Conservation (phyloP, 495 filamentous ascomycete species). For the Aspergillus saccharolyticus region DNA sequence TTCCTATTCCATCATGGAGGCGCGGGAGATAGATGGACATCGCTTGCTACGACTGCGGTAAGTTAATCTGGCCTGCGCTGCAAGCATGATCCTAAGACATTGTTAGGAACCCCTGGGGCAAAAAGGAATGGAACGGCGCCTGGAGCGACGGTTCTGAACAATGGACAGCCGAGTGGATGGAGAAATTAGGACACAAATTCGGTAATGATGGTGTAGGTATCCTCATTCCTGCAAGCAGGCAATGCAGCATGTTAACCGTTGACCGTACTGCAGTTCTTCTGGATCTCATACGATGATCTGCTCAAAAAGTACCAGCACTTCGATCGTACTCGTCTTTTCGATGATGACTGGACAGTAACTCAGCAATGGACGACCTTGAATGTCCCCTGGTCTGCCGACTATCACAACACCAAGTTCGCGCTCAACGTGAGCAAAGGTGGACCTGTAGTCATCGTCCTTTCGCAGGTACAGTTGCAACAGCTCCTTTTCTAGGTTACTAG, state of each 20-base stretch:
- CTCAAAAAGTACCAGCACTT: conserved; percentile 78
- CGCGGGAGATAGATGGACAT: conserved; percentile 68
- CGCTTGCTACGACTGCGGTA: conserved; percentile 67
- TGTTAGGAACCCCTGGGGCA: conserved; percentile 78
- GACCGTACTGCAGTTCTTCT: conserved; percentile 46
- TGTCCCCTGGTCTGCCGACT: conserved; percentile 82
- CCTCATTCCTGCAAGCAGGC: not conserved
- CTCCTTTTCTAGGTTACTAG: no score
- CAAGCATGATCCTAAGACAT: conserved; percentile 12
- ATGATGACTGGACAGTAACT: conserved; percentile 73
- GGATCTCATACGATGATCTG: conserved; percentile 75
- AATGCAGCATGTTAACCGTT: not conserved
- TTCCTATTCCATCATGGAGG: conserved; percentile 85
- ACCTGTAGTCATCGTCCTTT: conserved; percentile 73
- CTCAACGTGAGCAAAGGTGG: conserved; percentile 62
- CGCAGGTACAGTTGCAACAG: conserved; percentile 43
- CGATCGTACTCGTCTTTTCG: conserved; percentile 85
- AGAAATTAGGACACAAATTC: conserved; percentile 72
- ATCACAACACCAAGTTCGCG: conserved; percentile 76
- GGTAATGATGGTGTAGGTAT: conserved; percentile 71
- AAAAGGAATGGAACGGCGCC: conserved; percentile 72
- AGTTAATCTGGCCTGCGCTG: not conserved
- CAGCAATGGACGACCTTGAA: conserved; percentile 81
- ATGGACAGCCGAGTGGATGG: conserved; percentile 87
- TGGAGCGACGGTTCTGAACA: conserved; percentile 90